Base-by-base conservation (phyloP, 2,329 filamentous ascomycete species). In the Fusarium nurragi region DNA sequence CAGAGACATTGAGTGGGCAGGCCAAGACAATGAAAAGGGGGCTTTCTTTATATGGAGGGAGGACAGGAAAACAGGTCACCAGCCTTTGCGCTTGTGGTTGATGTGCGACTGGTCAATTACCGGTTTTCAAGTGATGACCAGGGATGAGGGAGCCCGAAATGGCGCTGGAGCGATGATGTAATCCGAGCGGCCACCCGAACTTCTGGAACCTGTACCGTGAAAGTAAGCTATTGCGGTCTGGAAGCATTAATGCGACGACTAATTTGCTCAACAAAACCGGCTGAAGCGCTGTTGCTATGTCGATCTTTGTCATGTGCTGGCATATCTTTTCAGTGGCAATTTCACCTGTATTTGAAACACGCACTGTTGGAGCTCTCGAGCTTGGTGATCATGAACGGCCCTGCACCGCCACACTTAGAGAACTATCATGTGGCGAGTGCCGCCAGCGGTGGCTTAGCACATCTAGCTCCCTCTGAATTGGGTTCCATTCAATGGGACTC, bases 141-240 rank as follows among this genome's bases (percentile, higher is more conserved):
- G n/a, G 56, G 49, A 51, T 65, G 65, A 68, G 65, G 65, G 49
- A 68, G 65, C 65, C 65, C 65, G 23, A 22, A 49, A 38, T 23
- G 28, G 40, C 43, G 34, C 43, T 57, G 47, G 49, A 51, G 40
- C 64, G 45, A 72, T 72, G 70, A 72, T 72, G 70, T 72, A 72
- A 72, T 69, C 54, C 22, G 32, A 19, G 43, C 46, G 48, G 47
- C 64, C 39, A 65, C 43, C 56, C 22, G 38, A 63, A 48, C 39
- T 50, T 53, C 43, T 50, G 47, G 62, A 58, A 60, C 60, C 36
- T 64, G 51, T 54, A 64, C 16, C 9, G 16, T 34, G n/a, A n/a
- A 59, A 49, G 23, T 18, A 47, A 39, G 41, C 39, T 23, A 38
- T 40, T 46, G 16, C 23, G 39, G 52, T 46, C 46, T 55, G 23